A percentile compares a stretch with the other conserved stretches of the same genome.
phyloP scores from a whole-genome alignment of 2,329 filamentous ascomycete genomes.

The Dactylellina sp. region DNA sequence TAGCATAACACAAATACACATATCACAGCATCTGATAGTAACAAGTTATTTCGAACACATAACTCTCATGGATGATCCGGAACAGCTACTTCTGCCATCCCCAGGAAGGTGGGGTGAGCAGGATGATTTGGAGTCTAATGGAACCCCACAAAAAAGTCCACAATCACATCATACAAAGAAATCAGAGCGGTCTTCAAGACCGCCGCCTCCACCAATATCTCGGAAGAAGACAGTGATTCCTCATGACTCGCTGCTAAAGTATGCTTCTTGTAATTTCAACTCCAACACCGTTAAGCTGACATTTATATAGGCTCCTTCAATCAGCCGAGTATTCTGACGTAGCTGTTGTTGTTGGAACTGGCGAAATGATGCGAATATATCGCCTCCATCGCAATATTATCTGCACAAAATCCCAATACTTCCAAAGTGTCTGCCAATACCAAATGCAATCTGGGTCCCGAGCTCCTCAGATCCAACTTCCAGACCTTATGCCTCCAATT shows the following conservation, averaged over 20 bases:
- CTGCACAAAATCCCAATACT: constrained; percentile 38
- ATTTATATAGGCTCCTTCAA: constrained; percentile 13
- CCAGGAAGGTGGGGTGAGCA: background rate
- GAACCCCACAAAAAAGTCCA: background rate
- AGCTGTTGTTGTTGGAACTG: constrained; percentile 25
- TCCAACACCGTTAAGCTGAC: too few species aligned
- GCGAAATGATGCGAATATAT: constrained; percentile 12
- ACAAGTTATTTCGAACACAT: too few species aligned
- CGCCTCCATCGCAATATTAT: constrained; percentile 41
- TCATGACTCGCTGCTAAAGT: constrained; percentile 33
- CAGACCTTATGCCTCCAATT: constrained; percentile 40
- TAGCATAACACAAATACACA: too few species aligned
- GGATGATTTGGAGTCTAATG: too few species aligned
- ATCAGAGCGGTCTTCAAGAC: constrained; percentile 1
- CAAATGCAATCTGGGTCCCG: background rate
- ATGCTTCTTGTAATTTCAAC: background rate
- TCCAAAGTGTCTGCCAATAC: constrained; percentile 17
- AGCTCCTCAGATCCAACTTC: constrained; percentile 22
- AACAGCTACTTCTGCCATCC: background rate
- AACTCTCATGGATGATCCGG: constrained; percentile 21
- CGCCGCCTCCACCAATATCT: constrained; percentile 1
- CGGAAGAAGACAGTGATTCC: background rate
- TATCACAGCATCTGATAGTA: too few species aligned
- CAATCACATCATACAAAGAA: background rate
- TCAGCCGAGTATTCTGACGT: constrained; percentile 30